Evolutionary conservation across 345 rosid species (phyloP).

Genomic region (Populus euphratica): DNA sequence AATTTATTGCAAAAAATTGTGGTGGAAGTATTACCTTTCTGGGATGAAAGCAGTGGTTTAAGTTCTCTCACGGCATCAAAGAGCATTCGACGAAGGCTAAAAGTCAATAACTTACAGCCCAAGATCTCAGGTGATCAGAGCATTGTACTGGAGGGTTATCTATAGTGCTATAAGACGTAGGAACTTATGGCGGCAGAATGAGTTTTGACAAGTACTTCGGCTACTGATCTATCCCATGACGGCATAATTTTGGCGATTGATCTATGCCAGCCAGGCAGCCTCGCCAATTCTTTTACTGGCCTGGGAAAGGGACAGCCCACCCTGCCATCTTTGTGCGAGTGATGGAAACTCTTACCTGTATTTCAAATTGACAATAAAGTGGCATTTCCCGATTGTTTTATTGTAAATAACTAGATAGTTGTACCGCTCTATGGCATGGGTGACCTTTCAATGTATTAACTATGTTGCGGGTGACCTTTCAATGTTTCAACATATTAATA

Average conservation of each 20-base stretch:
- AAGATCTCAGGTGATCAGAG: conserved; percentile 32
- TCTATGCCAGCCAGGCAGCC: background rate
- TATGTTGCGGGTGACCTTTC: too few relatives aligned
- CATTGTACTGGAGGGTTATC: conserved; percentile 55
- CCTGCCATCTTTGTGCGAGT: background rate
- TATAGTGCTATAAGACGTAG: conserved; percentile 21
- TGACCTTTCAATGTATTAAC: too few relatives aligned
- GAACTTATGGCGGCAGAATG: background rate
- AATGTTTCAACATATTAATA: too few relatives aligned
- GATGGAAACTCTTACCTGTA: background rate
- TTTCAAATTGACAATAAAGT: background rate
- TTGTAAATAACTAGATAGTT: too few relatives aligned
- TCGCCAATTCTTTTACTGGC: background rate
- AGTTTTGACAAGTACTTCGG: background rate
- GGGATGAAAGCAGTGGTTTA: conserved; percentile 31
- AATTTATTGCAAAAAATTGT: conserved; percentile 49
- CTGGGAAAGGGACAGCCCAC: background rate
- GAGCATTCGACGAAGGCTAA: conserved; percentile 33
- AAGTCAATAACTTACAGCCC: conserved; percentile 45
- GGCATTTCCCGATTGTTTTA: background rate
- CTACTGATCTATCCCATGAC: background rate
- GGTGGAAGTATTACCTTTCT: conserved; percentile 62
- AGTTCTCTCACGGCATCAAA: conserved; percentile 21
- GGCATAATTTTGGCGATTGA: too few relatives aligned
- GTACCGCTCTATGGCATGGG: too few relatives aligned